These are phyloP conservation scores for Pestalotiopsis sp. DNA, from an alignment of 2,329 filamentous ascomycete species.

Conservation along the genomic window DNA sequence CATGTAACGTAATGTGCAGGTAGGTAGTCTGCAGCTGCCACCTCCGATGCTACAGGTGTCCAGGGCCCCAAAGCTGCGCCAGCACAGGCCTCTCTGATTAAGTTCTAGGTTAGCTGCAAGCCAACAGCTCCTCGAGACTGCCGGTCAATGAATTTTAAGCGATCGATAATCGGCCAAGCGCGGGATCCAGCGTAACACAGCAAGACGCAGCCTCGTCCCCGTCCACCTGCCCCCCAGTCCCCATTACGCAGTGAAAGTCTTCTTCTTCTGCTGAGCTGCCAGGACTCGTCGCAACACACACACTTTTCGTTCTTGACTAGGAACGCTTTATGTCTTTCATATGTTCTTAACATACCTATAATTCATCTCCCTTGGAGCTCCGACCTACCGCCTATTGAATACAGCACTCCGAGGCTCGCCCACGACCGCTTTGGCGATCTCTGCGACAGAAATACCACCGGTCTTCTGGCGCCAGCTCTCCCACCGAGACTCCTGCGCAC, in stretches of 20 bases:
- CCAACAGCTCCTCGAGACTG: background rate
- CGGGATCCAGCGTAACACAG: slow-evolving; percentile 8
- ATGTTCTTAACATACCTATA: too few relatives aligned
- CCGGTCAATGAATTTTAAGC: slow-evolving; percentile 1
- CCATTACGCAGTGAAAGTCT: slow-evolving; percentile 14
- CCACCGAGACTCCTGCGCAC: background rate
- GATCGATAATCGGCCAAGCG: slow-evolving; percentile 13
- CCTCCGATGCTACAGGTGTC: background rate
- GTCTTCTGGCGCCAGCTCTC: background rate
- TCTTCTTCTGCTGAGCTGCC: slow-evolving; percentile 1
- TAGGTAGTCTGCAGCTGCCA: background rate
- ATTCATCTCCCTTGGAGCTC: background rate
- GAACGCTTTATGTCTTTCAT: background rate
- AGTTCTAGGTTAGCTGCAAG: too few relatives aligned
- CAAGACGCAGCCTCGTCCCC: slow-evolving; percentile 7
- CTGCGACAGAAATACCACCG: slow-evolving; percentile 2
- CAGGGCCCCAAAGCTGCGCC: background rate
- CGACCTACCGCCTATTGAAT: background rate
- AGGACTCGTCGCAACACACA: background rate
- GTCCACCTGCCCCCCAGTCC: slow-evolving; percentile 1
- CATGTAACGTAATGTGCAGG: background rate
- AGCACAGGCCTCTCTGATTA: background rate
- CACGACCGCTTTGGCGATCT: background rate
- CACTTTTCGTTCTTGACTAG: background rate
- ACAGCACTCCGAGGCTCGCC: background rate